phyloP scores from a whole-genome alignment of 306 rosid species.

The Vigna hirtella region DNA sequence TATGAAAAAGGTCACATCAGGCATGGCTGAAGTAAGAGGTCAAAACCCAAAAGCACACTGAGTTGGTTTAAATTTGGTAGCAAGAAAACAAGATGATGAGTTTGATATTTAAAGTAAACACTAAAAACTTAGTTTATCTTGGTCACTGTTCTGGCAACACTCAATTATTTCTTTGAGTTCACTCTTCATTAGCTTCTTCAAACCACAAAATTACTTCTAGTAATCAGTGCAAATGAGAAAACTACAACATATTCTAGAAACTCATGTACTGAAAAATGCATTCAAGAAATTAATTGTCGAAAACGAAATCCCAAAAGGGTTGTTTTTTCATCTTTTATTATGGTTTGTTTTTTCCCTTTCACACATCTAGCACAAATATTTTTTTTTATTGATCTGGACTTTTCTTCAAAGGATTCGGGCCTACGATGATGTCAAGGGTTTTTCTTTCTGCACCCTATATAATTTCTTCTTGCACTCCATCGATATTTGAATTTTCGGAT shows the following conservation, averaged over 20 bases:
- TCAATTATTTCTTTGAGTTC: constrained; percentile 19
- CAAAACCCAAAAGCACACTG: neutral
- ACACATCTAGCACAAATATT: neutral
- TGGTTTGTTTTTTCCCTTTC: neutral
- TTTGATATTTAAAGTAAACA: constrained; percentile 22
- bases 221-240: constrained; percentile 9
- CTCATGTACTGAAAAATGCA: neutral
- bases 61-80: constrained; percentile 24
- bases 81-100: constrained; percentile 11
- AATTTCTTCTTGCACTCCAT: too few species aligned
- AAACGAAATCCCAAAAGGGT: neutral
- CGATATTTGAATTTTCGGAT: too few species aligned
- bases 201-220: neutral
- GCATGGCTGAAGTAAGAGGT: neutral
- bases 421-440: neutral
- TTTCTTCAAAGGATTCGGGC: neutral
- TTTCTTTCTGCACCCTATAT: too few species aligned
- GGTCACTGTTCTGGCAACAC: neutral
- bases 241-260: neutral
- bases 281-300: neutral
- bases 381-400: neutral
- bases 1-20: neutral
- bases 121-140: neutral
- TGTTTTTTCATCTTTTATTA: neutral
- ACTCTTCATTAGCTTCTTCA: neutral